phyloP scores from a whole-genome alignment of 1,139 yeast genomes.

The Yamadazyma jaroonii region DNA sequence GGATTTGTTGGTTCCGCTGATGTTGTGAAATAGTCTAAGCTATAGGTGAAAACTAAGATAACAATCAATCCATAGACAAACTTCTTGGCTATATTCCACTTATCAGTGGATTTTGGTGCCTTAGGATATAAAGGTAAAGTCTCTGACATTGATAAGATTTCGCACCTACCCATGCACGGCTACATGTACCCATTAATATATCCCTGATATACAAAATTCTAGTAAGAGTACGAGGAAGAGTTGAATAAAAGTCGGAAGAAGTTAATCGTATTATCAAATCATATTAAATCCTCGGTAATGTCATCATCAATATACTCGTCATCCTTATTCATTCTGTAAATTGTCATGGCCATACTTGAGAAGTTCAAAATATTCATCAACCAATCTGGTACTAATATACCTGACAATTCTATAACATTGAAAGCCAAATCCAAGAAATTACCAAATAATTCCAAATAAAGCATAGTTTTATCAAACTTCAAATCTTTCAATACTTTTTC shows the following conservation, averaged over 20 bases:
- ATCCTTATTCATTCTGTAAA: conserved; percentile 52
- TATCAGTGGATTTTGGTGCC: not conserved
- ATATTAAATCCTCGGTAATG: conserved; percentile 42
- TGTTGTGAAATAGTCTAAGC: conserved; percentile 1
- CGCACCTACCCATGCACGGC: no score
- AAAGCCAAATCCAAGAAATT: conserved; percentile 42
- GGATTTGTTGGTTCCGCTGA: conserved; percentile 12
- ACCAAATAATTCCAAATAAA: conserved; percentile 41
- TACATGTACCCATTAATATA: no score
- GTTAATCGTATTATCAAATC: not conserved
- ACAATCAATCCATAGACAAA: conserved; percentile 1
- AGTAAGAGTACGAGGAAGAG: not conserved
- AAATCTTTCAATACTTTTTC: conserved; percentile 43
- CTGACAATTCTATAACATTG: conserved; percentile 40
- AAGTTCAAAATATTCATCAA: conserved; percentile 41
- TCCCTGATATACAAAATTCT: not conserved
- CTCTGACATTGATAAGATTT: conserved; percentile 2
- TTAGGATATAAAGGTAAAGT: conserved; percentile 3
- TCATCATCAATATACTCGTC: conserved; percentile 50
- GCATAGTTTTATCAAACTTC: conserved; percentile 45
- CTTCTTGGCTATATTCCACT: conserved; percentile 3
- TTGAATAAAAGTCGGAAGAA: no score
- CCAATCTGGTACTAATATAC: conserved; percentile 42
- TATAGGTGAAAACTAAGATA: not conserved
- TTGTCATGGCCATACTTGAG: conserved; percentile 48